Base-by-base conservation (phyloP, 306 rosid species). In the Begonia fuchsioides region DNA sequence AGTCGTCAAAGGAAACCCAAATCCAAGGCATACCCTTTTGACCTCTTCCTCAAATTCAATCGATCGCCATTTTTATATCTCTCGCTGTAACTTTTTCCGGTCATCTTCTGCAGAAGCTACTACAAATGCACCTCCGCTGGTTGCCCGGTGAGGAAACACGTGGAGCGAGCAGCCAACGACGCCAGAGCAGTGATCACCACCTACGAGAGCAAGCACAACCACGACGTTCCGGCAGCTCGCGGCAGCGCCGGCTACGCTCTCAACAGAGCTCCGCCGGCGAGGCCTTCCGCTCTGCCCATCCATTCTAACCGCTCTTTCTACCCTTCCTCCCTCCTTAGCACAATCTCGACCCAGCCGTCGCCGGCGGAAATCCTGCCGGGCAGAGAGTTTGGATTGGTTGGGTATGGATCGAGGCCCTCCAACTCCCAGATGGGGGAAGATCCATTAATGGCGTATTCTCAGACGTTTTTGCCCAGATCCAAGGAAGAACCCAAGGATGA, bases 1-100 rank as follows among this genome's bases (percentile, higher is more conserved):
- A 79, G 98, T 90, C 6, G 98, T 90, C 15, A 90, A 90, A 52
- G 98, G 98, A 69, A 90, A 90, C 53, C 95, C 98, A 52, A 90
- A 90, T 63, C 94, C 98, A 15, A 85, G 97, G 97, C 85, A 68
- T 50, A 44, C 17, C 12, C 11, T 12, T 12, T 54, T 40, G 16
- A 26, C 47, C 47, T 54, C 32, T 43, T 43, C 49, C 43, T n/a
- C 8, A 13, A 5, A 40, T 20, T n/a, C 45, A 14, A 38, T 39
- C 15, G 15, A 1, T 19, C 10, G 9, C 19, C 3, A 17, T 39
- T 39, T 35, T 26, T 26, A 26, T 5, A 55, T 6, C n/a, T 44
- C 13, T 7, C 15, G 38, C 32, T 64, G 55, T 56, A 59, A 43
- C 67, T 44, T 32, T 9, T 38, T 12, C 12, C 10, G 32, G n/a